Base-by-base conservation (phyloP, 306 rosid genomes). In the Cicer chorassanicum region DNA sequence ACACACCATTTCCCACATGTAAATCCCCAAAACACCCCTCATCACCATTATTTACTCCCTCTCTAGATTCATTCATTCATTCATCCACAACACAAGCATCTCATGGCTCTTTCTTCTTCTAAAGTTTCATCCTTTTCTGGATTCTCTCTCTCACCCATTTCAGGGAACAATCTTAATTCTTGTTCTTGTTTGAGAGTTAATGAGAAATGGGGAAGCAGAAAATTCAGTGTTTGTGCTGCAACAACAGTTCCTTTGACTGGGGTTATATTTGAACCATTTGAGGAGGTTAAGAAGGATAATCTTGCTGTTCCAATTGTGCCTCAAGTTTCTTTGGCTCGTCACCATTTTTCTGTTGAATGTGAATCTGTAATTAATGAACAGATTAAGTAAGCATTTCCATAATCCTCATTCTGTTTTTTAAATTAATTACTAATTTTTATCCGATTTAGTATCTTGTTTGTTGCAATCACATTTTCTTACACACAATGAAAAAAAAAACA, bases 351-450 rank as follows among this genome's bases (percentile, higher is more conserved):
- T 13, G 73, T 65, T 67, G 80, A 79, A 43, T 84, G 82, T 70
- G 88, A 87, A 79, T 62, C 83, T 45, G 88, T 67, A 0, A 82
- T 82, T 68, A 87, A 87, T 21, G 83, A 84, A 53, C 90, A 87
- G 81, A 87, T 87, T 1, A 87, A 87, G 88, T 87, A 18, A 71
- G 77, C 81, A 7, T 2, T 61, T 72, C 4, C 65, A 2, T 69
- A 0, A 24, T 18, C 39, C n/a, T 36, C 6, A 0, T 10, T 40
- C 51, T 65, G 9, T 21, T 0, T n/a, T 36, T 9, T 50, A 18
- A 5, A 24, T 24, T 24, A 24, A 24, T 24, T 24, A 24, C 34
- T 24, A 24, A 24, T 24, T 24, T 24, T 24, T 2, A 19, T 51
- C 2, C 10, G 1, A 1, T 9, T 42, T 74, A 4, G 41, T 61